Conservation (phyloP, 345 rosid genomes). For the Citrus inodora region DNA sequence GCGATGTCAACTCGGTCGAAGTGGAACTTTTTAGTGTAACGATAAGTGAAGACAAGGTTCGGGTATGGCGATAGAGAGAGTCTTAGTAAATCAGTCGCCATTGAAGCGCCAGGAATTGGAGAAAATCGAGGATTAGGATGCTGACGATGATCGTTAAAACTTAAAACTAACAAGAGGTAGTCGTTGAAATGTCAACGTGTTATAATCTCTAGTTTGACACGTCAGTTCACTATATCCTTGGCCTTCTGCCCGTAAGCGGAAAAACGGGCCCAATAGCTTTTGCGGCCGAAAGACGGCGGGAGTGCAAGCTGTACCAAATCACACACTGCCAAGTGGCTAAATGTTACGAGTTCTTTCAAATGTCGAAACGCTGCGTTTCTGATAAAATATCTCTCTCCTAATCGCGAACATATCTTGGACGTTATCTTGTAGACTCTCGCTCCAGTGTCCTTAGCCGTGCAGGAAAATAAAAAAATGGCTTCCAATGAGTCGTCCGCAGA, state of each 20-base stretch:
- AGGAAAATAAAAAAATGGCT: constrained; percentile 24
- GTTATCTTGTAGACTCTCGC: background rate
- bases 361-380: constrained; percentile 5
- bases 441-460: background rate
- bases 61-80: constrained; percentile 33
- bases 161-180: background rate
- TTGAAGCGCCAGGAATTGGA: constrained; percentile 15
- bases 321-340: background rate
- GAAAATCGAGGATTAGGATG: background rate
- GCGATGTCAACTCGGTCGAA: constrained; percentile 14
- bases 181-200: constrained; percentile 3
- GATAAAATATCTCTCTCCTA: background rate
- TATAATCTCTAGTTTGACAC: background rate
- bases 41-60: constrained; percentile 21
- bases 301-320: background rate
- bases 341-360: background rate
- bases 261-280: background rate
- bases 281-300: constrained; percentile 12
- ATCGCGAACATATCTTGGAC: background rate
- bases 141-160: background rate
- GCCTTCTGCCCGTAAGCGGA: background rate
- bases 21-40: background rate
- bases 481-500: constrained; percentile 22
- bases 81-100: constrained; percentile 47
- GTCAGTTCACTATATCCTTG: background rate